A percentile compares a stretch with the other conserved stretches of the same genome.
Evolutionary conservation across 2,329 filamentous ascomycete species (phyloP).

Genomic region (Aspergillus oerlinghausenensis): DNA sequence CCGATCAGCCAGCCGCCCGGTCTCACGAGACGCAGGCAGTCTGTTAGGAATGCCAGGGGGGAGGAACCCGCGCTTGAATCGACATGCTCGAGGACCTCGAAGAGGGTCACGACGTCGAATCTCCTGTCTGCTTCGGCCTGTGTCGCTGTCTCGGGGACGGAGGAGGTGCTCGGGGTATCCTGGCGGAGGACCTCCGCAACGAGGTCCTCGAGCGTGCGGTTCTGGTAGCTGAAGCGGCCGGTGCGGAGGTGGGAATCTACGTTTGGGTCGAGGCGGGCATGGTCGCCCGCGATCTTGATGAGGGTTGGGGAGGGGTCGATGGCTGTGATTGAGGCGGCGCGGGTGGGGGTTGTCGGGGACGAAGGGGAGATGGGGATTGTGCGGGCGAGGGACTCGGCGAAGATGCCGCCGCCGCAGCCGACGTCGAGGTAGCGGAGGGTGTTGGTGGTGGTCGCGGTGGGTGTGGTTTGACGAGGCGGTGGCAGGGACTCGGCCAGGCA

Average conservation of each 20-base stretch:
- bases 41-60: constrained; percentile 61
- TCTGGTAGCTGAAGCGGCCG: constrained; percentile 62
- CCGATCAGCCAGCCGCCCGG: constrained; percentile 91
- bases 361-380: constrained; percentile 29
- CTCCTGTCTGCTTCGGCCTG: constrained; percentile 32
- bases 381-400: constrained; percentile 64
- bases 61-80: constrained; percentile 74
- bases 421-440: constrained; percentile 71
- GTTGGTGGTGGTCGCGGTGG: constrained; percentile 21
- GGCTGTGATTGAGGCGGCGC: constrained; percentile 40
- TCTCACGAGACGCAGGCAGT: constrained; percentile 59
- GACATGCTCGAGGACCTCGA: constrained; percentile 95
- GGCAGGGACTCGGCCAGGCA: constrained; percentile 60
- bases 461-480: constrained; percentile 25
- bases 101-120: constrained; percentile 80
- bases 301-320: constrained; percentile 42
- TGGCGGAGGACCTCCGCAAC: constrained; percentile 10
- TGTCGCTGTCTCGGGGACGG: constrained; percentile 4
- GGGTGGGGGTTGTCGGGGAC: constrained; percentile 27
- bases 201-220: constrained; percentile 66
- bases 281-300: constrained; percentile 63
- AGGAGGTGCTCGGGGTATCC: constrained; percentile 1
- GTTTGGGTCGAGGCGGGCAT: constrained; percentile 69
- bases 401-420: constrained; percentile 94
- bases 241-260: constrained; percentile 52